phyloP scores from a whole-genome alignment of 2,329 filamentous ascomycete genomes.

The Huntiella moniliformis region DNA sequence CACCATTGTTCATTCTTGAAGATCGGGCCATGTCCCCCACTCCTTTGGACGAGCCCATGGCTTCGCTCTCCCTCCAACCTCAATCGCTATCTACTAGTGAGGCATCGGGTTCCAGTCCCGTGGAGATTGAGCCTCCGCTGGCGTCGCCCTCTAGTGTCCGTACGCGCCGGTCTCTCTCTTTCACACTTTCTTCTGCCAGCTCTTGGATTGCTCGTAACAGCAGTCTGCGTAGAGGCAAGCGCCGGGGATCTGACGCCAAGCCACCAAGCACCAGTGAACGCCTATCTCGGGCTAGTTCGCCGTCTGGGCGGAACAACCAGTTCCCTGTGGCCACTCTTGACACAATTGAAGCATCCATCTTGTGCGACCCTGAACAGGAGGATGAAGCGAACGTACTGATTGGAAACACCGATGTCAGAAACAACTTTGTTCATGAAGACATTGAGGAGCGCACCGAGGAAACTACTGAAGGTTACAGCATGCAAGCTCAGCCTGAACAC shows the following conservation, averaged over 20 bases:
- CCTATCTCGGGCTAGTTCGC: conserved; percentile 4
- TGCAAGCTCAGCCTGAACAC: conserved; percentile 1
- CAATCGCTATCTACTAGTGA: not conserved
- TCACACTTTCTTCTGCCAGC: conserved; percentile 38
- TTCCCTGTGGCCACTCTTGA: conserved; percentile 9
- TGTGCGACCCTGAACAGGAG: conserved; percentile 8
- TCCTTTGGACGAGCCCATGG: not conserved
- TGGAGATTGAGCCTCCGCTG: not conserved
- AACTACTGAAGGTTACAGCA: not conserved
- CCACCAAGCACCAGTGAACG: not conserved
- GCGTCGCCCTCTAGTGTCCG: not conserved
- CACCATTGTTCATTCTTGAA: conserved; percentile 2
- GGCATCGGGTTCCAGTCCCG: not conserved
- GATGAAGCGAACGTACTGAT: not conserved
- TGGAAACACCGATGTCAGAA: not conserved
- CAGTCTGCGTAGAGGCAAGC: conserved; percentile 37
- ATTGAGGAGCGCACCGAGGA: conserved; percentile 3
- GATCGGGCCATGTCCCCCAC: conserved; percentile 1
- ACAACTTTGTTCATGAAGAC: not conserved
- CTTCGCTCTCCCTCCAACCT: not conserved
- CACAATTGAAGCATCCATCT: conserved; percentile 11
- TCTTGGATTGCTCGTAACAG: conserved; percentile 38
- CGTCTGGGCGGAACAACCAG: conserved; percentile 4
- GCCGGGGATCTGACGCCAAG: conserved; percentile 16
- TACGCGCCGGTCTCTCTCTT: conserved; percentile 31